Evolutionary conservation across 1,284 basidiomycete species (phyloP).

Genomic region (Athelia sp.): DNA sequence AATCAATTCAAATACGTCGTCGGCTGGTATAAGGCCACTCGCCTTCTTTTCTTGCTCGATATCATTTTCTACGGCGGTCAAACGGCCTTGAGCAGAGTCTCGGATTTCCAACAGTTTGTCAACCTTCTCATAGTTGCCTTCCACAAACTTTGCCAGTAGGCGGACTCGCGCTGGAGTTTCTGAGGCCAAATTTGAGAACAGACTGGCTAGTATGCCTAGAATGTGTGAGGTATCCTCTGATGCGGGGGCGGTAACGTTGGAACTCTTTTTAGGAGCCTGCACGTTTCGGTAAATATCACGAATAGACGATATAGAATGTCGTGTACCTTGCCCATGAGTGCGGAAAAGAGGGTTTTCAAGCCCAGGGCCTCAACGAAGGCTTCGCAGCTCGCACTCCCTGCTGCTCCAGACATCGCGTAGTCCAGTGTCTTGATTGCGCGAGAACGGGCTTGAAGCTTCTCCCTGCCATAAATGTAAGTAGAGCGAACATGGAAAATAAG

Average conservation of each 20-base stretch:
- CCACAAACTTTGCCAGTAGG: conserved; percentile 90
- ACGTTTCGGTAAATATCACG: not conserved
- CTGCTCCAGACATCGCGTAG: conserved; percentile 81
- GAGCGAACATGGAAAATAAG: conserved; percentile 4
- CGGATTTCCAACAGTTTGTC: conserved; percentile 90
- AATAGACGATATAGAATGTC: conserved; percentile 2
- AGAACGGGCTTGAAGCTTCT: conserved; percentile 76
- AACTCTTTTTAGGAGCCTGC: conserved; percentile 57
- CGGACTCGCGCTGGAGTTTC: conserved; percentile 82
- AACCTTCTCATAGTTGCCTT: conserved; percentile 86
- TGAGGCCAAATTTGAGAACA: conserved; percentile 86
- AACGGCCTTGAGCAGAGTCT: conserved; percentile 57
- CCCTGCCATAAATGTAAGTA: conserved; percentile 39
- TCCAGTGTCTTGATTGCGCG: conserved; percentile 88
- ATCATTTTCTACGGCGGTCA: conserved; percentile 56
- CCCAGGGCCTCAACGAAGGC: conserved; percentile 87
- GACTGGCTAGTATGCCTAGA: conserved; percentile 82
- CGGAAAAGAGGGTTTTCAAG: conserved; percentile 83
- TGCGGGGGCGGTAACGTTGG: conserved; percentile 43
- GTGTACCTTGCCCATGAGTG: conserved; percentile 89
- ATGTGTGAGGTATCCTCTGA: conserved; percentile 86
- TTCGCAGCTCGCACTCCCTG: conserved; percentile 75
- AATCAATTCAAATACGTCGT: not conserved
- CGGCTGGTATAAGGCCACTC: conserved; percentile 8
- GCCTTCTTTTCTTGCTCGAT: conserved; percentile 69